Evolutionary conservation across 257 asterid genomes (phyloP).

Genomic region (Rubia yunnanensis): DNA sequence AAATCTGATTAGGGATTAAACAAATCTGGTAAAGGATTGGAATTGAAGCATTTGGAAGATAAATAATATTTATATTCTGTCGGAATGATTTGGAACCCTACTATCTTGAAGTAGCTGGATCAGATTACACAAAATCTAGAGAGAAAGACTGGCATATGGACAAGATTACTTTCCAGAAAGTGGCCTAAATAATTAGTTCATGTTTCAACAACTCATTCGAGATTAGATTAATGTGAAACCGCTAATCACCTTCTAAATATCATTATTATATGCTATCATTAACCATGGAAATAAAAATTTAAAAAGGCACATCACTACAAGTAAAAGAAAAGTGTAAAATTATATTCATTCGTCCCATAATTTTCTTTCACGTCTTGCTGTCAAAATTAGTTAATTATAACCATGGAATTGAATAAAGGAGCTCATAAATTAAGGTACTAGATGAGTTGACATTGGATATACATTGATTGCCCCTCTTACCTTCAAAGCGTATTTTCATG

Average conservation of each 20-base stretch:
- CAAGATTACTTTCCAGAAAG: neutral
- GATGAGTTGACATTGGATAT: too few relatives aligned
- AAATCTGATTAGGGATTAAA: neutral
- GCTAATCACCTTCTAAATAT: neutral
- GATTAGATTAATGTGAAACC: neutral
- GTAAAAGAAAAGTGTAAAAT: too few relatives aligned
- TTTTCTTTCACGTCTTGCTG: too few relatives aligned
- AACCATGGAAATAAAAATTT: too few relatives aligned
- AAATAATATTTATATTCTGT: neutral
- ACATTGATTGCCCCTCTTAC: too few relatives aligned
- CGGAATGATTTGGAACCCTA: constrained; percentile 3
- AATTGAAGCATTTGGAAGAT: neutral
- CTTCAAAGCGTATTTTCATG: too few relatives aligned
- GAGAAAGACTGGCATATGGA: neutral
- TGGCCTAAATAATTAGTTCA: neutral
- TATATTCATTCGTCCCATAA: too few relatives aligned
- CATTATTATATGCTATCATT: neutral
- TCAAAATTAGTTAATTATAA: too few relatives aligned
- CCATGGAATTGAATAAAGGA: too few relatives aligned
- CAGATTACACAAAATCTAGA: neutral
- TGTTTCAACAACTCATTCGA: neutral
- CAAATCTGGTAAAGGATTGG: neutral
- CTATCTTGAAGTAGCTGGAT: neutral
- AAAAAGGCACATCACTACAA: neutral
- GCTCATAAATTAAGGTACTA: too few relatives aligned